A percentile compares a stretch with the other conserved stretches of the same genome.
Evolutionary conservation across 2,329 filamentous ascomycete species (phyloP).

Genomic region (Aspergillus caelatus): DNA sequence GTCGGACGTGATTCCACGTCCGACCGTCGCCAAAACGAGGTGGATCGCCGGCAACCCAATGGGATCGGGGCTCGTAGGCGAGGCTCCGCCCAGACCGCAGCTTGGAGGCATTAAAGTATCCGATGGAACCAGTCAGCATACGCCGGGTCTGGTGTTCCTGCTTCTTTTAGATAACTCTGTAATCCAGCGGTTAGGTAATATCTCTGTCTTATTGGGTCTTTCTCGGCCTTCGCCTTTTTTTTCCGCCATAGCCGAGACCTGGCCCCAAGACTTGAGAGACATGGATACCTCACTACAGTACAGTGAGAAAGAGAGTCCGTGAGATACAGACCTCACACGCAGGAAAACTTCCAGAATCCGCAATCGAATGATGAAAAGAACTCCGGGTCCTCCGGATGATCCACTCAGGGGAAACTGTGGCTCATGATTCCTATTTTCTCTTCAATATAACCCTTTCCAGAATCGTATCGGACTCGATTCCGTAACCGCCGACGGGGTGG

Average conservation of each 20-base stretch:
- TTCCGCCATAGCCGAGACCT: neutral
- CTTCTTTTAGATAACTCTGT: neutral
- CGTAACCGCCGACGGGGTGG: neutral
- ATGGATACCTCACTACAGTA: neutral
- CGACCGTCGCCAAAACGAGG: slow-evolving; percentile 19
- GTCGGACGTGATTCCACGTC: slow-evolving; percentile 12
- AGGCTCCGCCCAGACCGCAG: slow-evolving; percentile 27
- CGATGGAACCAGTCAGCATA: slow-evolving; percentile 14
- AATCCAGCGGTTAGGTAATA: neutral
- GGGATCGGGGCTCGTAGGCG: slow-evolving; percentile 17
- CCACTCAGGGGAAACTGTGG: neutral
- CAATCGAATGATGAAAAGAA: neutral
- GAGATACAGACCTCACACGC: neutral
- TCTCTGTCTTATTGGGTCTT: neutral
- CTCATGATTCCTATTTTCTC: neutral
- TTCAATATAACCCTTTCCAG: neutral
- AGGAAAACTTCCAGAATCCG: slow-evolving; percentile 4
- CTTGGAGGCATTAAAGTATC: slow-evolving; percentile 27
- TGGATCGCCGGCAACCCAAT: slow-evolving; percentile 19
- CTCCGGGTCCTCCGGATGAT: neutral
- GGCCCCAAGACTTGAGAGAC: neutral
- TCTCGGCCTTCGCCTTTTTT: neutral
- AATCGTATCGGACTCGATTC: neutral
- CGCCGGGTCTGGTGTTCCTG: slow-evolving; percentile 7
- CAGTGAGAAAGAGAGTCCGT: neutral